Percentiles rank a stretch among this genome's conserved stretches.
Conservation (phyloP, 805 yeast genomes). For the Danielia reshetovae region DNA sequence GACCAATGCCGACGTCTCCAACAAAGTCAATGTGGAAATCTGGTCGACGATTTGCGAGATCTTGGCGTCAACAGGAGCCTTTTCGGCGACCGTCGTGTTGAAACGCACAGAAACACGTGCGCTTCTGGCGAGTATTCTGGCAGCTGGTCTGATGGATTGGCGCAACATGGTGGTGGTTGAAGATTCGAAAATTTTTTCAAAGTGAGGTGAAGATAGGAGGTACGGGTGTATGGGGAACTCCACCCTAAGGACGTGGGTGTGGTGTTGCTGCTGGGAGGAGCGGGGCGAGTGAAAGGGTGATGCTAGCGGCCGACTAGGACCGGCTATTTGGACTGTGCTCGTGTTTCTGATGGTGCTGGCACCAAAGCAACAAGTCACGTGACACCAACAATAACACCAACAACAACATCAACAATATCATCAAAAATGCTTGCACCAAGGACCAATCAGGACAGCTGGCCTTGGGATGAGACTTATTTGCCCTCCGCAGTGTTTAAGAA, state of each 20-base stretch:
- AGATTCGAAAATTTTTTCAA: conserved; percentile 11
- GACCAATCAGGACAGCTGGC: no score
- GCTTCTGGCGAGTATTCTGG: conserved; percentile 30
- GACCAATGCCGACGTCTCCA: conserved; percentile 89
- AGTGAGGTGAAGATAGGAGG: conserved; percentile 5
- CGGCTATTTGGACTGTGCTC: no score
- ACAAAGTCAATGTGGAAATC: conserved; percentile 82
- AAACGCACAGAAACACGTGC: conserved; percentile 34
- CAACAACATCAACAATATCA: no score
- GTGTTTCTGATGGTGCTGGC: no score
- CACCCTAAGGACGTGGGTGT: not conserved
- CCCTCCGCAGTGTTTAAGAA: no score
- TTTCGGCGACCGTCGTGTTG: conserved; percentile 44
- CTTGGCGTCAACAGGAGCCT: conserved; percentile 76
- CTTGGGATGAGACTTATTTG: no score
- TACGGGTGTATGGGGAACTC: conserved; percentile 10
- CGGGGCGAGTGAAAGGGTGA: no score
- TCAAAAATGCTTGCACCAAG: no score
- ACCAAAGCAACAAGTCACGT: no score
- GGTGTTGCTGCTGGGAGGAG: not conserved
- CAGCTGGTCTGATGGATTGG: conserved; percentile 35
- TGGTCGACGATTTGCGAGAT: conserved; percentile 84
- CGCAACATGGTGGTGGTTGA: conserved; percentile 24
- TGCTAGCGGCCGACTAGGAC: no score
- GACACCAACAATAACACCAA: no score